Base-by-base conservation (phyloP, 768 basidiomycete genomes). In the Gloeopeniophorella convolvens region DNA sequence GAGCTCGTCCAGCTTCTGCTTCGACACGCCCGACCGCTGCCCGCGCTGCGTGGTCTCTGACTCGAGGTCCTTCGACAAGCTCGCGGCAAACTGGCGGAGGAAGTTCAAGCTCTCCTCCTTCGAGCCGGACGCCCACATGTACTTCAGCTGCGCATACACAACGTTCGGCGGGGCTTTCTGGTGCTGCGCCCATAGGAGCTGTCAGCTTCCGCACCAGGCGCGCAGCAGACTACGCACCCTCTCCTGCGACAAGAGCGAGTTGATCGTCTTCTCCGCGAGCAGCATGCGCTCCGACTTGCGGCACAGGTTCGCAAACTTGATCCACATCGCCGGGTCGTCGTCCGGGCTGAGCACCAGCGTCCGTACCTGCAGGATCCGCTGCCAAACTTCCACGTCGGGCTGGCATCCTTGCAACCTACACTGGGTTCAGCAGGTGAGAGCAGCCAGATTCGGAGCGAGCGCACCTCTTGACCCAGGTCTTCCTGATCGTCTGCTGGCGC, bases 301-400 rank as follows among this genome's bases (percentile, higher is more conserved):
- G 63, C 96, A 98, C 1, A 98, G 72, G 61, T 99, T 98, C 2
- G 95, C 91, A 62, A 99, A 97, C 68, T 96, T 93, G 68, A 99
- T 96, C 93, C 94, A 98, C 83, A 96, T 97, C 39, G 88, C 79
- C 36, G 89, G 90, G 63, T 97, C 93, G 55, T 96, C 92, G 56
- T 89, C 89, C 0, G 96, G 95, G 36, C 81, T 88, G 23, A 97
- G 73, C 18, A 99, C 93, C 45, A 98, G 75, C 0, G 94, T 91
- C 45, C 96, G 80, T 42, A 99, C 92, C 72, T 97, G 95, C 8
- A 99, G 72, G 46, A 98, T 89, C 16, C 95, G 82, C 65, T 98
- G 96, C 96, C 96, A 99, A 4, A 96, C 92, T 67, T 99, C 96
- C 28, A 98, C 95, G 60, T 98, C 96, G 20, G 91, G 90, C 63